These are phyloP conservation scores for Rhododendron molle DNA, from an alignment of 148 eudicot genomes.

Conservation along the genomic window DNA sequence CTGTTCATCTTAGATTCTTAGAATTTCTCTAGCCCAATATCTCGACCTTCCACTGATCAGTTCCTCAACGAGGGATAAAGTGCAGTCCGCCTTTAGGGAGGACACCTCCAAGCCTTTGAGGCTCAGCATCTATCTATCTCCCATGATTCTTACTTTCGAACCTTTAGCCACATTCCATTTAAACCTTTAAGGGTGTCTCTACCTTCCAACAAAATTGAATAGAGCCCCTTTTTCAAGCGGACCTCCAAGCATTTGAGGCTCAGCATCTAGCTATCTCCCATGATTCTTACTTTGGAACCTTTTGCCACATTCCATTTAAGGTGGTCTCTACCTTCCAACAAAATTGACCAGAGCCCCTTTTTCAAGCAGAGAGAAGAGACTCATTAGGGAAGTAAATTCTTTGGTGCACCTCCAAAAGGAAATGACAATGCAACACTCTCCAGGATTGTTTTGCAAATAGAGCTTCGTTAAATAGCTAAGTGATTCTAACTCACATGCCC, in stretches of 20 bases:
- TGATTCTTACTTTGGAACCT: neutral
- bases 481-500: neutral
- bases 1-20: neutral
- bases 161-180: neutral
- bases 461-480: neutral
- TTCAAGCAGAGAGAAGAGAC: neutral
- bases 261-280: neutral
- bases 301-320: neutral
- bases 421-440: neutral
- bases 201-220: neutral
- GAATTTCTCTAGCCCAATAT: neutral
- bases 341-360: neutral
- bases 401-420: neutral
- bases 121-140: neutral
- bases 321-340: neutral
- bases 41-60: neutral
- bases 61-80: neutral
- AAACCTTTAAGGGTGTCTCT: neutral
- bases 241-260: neutral
- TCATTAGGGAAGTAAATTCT: neutral
- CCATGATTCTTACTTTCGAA: neutral
- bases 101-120: neutral
- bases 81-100: neutral
- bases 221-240: neutral
- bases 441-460: neutral